phyloP scores from a whole-genome alignment of 2,329 filamentous ascomycete species.

The Pleochaeta shiraiana region DNA sequence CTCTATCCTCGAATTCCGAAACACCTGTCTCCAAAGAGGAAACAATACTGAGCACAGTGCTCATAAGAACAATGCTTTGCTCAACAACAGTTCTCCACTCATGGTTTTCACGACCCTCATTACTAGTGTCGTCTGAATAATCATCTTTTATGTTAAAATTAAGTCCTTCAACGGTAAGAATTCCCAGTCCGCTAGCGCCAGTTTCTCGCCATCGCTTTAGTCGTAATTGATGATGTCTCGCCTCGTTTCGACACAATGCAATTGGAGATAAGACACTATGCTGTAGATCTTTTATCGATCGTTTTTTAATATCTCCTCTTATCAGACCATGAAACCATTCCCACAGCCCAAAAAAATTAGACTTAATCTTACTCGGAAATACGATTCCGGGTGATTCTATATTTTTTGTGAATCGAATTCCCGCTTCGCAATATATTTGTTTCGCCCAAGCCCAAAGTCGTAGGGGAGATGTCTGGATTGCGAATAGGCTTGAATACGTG shows the following conservation, averaged over 20 bases:
- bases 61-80: constrained; percentile 65
- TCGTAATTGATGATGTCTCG: constrained; percentile 47
- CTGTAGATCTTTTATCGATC: constrained; percentile 48
- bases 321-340: constrained; percentile 62
- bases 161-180: constrained; percentile 71
- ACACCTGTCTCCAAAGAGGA: constrained; percentile 39
- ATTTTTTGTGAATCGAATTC: constrained; percentile 14
- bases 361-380: constrained; percentile 12
- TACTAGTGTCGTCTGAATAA: constrained; percentile 25
- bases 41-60: constrained; percentile 57
- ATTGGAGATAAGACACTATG: constrained; percentile 57
- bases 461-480: constrained; percentile 63
- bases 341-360: constrained; percentile 31
- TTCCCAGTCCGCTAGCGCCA: constrained; percentile 67
- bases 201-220: constrained; percentile 55
- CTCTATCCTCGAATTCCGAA: constrained; percentile 40
- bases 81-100: constrained; percentile 58
- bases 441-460: constrained; percentile 50
- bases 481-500: constrained; percentile 59
- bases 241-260: constrained; percentile 51
- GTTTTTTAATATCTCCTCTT: constrained; percentile 49
- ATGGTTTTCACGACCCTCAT: constrained; percentile 20
- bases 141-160: constrained; percentile 41
- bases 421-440: constrained; percentile 41
- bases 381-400: constrained; percentile 14